Conservation (phyloP, 2,329 filamentous ascomycete species). For the Penicillium thymicola region DNA sequence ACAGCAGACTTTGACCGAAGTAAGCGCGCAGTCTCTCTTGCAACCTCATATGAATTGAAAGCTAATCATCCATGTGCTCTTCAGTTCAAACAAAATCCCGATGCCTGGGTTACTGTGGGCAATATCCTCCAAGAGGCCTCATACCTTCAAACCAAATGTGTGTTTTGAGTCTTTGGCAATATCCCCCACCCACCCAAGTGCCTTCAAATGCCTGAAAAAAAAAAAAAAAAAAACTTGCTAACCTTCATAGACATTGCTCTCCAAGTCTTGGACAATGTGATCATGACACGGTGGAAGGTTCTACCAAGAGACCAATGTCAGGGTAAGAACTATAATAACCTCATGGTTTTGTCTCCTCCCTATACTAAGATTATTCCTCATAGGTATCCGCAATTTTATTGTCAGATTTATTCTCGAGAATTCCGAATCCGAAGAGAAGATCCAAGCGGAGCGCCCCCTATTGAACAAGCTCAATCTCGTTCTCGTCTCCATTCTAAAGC, state of each 20-base stretch:
- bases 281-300: conserved; percentile 98
- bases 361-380: conserved; percentile 18
- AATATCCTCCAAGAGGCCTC: conserved; percentile 91
- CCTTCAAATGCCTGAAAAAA: not conserved
- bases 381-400: conserved; percentile 97
- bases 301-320: conserved; percentile 93
- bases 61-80: conserved; percentile 10
- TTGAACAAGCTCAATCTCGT: conserved; percentile 98
- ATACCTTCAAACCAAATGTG: conserved; percentile 96
- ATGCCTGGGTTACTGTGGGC: conserved; percentile 96
- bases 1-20: conserved; percentile 88
- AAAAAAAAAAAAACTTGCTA: conserved; percentile 23
- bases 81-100: conserved; percentile 98
- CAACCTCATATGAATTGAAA: not conserved
- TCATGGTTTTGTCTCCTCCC: not conserved
- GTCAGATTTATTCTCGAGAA: conserved; percentile 97
- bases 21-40: conserved; percentile 44
- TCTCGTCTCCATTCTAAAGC: conserved; percentile 94
- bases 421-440: conserved; percentile 82
- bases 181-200: not conserved
- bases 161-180: conserved; percentile 35
- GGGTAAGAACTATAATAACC: conserved; percentile 50
- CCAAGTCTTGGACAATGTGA: conserved; percentile 96
- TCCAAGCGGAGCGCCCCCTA: conserved; percentile 79
- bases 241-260: conserved; percentile 72